Conservation (phyloP, 2,329 filamentous ascomycete genomes). For the Colletotrichum lindemuthianum region DNA sequence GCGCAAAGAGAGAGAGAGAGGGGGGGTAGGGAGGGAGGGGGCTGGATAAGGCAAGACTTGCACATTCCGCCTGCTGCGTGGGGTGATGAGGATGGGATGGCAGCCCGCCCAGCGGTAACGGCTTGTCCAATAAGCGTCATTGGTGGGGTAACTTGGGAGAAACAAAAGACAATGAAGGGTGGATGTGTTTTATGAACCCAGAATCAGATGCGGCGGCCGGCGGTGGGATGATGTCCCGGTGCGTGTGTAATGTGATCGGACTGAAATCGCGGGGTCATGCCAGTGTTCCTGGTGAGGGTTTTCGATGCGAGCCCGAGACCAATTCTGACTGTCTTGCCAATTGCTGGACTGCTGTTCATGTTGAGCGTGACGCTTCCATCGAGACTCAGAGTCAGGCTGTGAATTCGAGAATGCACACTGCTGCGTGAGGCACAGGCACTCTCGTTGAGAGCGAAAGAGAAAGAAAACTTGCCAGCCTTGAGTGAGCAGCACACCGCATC, state of each 20-base stretch:
- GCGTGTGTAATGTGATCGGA: conserved; percentile 19
- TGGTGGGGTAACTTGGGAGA: conserved; percentile 6
- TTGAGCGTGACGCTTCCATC: conserved; percentile 12
- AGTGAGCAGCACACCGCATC: conserved; percentile 10
- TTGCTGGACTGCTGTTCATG: not conserved
- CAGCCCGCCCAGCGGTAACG: conserved; percentile 24
- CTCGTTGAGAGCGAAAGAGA: not conserved
- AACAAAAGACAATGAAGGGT: not conserved
- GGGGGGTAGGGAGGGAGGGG: not conserved
- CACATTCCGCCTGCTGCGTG: not conserved
- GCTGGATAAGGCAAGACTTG: conserved; percentile 9
- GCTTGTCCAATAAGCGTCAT: conserved; percentile 23
- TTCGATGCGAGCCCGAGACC: conserved; percentile 8
- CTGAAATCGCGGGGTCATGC: conserved; percentile 27
- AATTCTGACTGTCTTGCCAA: conserved; percentile 1
- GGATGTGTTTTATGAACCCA: conserved; percentile 18
- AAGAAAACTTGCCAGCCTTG: not conserved
- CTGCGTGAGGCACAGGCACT: no score
- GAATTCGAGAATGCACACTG: not conserved
- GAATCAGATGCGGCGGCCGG: conserved; percentile 22
- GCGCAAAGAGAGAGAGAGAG: not conserved
- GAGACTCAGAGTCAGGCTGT: conserved; percentile 5
- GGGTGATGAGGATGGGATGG: conserved; percentile 5
- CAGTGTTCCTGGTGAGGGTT: conserved; percentile 3
- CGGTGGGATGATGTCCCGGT: conserved; percentile 17